Base-by-base conservation (phyloP, 768 basidiomycete genomes). In the Lanmaoa pseudosensibilis region DNA sequence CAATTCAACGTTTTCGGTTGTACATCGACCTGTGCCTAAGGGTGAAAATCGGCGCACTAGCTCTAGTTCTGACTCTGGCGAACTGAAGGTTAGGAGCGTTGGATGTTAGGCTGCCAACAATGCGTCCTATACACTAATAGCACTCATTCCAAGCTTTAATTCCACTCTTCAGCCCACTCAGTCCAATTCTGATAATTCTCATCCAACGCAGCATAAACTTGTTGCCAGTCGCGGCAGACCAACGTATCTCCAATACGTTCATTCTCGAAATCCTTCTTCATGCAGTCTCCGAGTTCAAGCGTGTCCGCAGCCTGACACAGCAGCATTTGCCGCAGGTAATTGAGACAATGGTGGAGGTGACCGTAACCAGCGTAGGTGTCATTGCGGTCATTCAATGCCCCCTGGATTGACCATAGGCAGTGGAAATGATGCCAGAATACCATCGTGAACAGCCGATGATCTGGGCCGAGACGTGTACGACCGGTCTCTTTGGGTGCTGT, bases 211-310 rank as follows among this genome's bases (percentile, higher is more conserved):
- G 9, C 16, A 19, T 61, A 61, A 15, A 51, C 54, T 12, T 33
- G 27, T 16, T 44, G 6, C 59, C 60, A 61, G 25, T 62, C 59
- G 1, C 36, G 54, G 32, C 60, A 61, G 10, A 62, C 50, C 33
- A 62, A 2, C n/a, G 54, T 61, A 39, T 61, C 60, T 15, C 59
- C 60, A 9, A 61, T 46, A n/a, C 50, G 46, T 1, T 61, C 50
- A 1, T 44, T 37, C 32, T 61, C 54, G 10, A 44, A 61, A 38
- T 61, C 50, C 30, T 9, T 56, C 40, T 56, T 50, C 60, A 61
- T 52, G n/a, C 62, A 61, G 46, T 61, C 60, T 11, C 60, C 60
- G 10, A 61, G 46, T 10, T 61, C 60, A 5, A 61, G 59, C 36
- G 49, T 52, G 9, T 61, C 60, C 41, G 50, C 60, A 9, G 60